phyloP scores from a whole-genome alignment of 805 yeast species.

The Lipomyces oligophaga region DNA sequence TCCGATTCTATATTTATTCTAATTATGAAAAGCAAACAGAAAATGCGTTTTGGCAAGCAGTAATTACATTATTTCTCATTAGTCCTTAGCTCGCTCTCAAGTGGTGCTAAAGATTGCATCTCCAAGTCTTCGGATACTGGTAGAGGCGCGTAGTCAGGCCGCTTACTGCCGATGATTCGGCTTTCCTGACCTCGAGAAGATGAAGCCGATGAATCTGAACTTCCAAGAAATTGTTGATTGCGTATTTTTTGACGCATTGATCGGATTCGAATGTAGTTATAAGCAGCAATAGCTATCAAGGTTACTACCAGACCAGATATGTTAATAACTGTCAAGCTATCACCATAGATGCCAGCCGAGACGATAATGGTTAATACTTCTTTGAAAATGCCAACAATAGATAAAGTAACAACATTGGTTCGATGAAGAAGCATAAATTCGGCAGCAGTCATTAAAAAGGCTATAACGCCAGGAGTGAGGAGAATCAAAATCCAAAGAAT shows the following conservation, averaged over 20 bases:
- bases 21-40: too few relatives aligned
- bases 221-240: slow-evolving; percentile 1
- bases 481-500: slow-evolving; percentile 54
- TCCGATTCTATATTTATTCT: too few relatives aligned
- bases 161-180: too few relatives aligned
- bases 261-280: slow-evolving; percentile 48
- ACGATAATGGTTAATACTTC: slow-evolving; percentile 78
- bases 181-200: too few relatives aligned
- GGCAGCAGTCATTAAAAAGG: slow-evolving; percentile 79
- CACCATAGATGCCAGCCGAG: slow-evolving; percentile 69
- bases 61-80: too few relatives aligned
- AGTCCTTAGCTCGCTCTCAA: too few relatives aligned
- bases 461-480: slow-evolving; percentile 77
- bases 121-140: background rate
- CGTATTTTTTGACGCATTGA: slow-evolving; percentile 16
- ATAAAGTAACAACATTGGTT: slow-evolving; percentile 79
- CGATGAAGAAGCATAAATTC: slow-evolving; percentile 59
- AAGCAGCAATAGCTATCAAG: slow-evolving; percentile 73
- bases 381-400: slow-evolving; percentile 89
- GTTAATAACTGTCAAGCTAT: slow-evolving; percentile 62
- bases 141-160: background rate
- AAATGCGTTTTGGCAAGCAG: too few relatives aligned
- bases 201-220: background rate
- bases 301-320: slow-evolving; percentile 71
- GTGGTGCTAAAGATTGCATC: background rate